These are phyloP conservation scores for Filosporella fistucella DNA, from an alignment of 495 filamentous ascomycete genomes.

Conservation along the genomic window DNA sequence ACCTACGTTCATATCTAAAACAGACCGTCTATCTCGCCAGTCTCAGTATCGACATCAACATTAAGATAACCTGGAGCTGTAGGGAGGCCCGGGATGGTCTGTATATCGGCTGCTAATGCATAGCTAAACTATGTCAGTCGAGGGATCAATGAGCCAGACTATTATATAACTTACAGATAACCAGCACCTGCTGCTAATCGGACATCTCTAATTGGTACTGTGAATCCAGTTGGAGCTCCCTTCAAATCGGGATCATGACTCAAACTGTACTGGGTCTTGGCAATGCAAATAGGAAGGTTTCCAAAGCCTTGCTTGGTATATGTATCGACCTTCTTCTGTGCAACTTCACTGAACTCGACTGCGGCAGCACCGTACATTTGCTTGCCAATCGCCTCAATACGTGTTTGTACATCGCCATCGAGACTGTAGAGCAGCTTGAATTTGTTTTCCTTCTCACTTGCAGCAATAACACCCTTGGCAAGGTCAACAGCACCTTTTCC, in stretches of 20 bases:
- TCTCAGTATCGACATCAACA: conserved; percentile 89
- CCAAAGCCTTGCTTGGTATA: conserved; percentile 91
- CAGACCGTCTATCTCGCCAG: conserved; percentile 91
- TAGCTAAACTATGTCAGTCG: conserved; percentile 50
- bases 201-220: conserved; percentile 91
- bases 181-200: conserved; percentile 90
- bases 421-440: conserved; percentile 86
- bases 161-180: conserved; percentile 55
- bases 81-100: conserved; percentile 94
- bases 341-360: conserved; percentile 90
- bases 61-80: conserved; percentile 96
- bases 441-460: conserved; percentile 79
- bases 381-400: conserved; percentile 86
- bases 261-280: conserved; percentile 97
- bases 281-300: conserved; percentile 91
- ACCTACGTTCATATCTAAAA: conserved; percentile 52
- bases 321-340: conserved; percentile 91
- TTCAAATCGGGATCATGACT: conserved; percentile 92
- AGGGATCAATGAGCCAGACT: background rate
- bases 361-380: conserved; percentile 89
- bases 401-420: conserved; percentile 77
- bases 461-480: conserved; percentile 79
- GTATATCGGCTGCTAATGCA: conserved; percentile 93
- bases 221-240: conserved; percentile 95
- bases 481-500: conserved; percentile 87